Evolutionary conservation across 257 asterid species (phyloP), one percentile per base, ranked within the genome.

Genomic region (Fraxinus anomala): DNA sequence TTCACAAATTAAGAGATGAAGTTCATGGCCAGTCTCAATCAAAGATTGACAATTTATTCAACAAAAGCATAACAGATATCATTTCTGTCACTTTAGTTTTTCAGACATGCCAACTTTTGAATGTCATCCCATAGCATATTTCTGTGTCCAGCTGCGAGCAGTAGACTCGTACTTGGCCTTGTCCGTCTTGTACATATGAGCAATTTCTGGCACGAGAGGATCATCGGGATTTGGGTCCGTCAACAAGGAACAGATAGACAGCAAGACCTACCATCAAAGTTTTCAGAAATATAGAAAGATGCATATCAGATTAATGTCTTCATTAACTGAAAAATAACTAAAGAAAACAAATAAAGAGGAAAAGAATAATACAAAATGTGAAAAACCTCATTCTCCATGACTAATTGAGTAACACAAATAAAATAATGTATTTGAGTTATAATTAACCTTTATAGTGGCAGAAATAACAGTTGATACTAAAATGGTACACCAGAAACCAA

Each of bases 71-170:
- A 63, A 77, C 13, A 65, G 80, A 84, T 74, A 72, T 68, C 74
- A 82, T 61, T 78, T 72, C 70, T 66, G 79, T 77, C 75, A 72
- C 83, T 42, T 11, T 10, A 54, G 85, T 76, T 74, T 56, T 69
- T 34, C 74, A 68, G 26, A 59, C 70, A 80, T 49, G 83, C 75
- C 77, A 73, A 73, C 19, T 65, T 74, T 67, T 30, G 1, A 42
- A 16, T 72, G 59, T 84, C 83, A 92, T 80, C 97, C 96, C 97
- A 92, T 92, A 26, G 97, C 91, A 44, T 90, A 92, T 75, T 92
- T 92, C 89, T 92, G 97, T 26, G 96, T 88, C 97, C 97, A 92
- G 92, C 96, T 92, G 77, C 96, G 96, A 2, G 97, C 97, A 44
- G 94, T 88, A 54, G 91, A 61, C 91, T 92, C 97, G 12, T 92